Evolutionary conservation across 1,284 basidiomycete species (phyloP).

Genomic region (Entoloma clypeatum): DNA sequence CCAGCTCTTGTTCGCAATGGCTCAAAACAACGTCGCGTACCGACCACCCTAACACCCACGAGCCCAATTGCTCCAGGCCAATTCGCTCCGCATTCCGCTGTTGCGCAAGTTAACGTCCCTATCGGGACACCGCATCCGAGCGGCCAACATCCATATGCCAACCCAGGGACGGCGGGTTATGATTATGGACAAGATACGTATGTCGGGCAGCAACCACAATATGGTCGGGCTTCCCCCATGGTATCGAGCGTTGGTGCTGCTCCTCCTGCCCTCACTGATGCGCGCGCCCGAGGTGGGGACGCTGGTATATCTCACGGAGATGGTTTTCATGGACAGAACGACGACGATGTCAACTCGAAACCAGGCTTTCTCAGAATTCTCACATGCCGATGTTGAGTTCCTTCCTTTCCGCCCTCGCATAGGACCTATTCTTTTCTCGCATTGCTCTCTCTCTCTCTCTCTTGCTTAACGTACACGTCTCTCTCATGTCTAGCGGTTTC

Average conservation of each 20-base stretch:
- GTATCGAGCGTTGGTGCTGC: conserved; percentile 60
- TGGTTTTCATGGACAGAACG: conserved; percentile 55
- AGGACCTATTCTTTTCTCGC: conserved; percentile 20
- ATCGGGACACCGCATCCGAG: conserved; percentile 49
- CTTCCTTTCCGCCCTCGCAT: conserved; percentile 15
- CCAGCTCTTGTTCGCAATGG: conserved; percentile 72
- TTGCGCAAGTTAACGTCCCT: conserved; percentile 70
- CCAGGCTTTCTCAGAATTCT: conserved; percentile 61
- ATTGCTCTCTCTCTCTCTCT: conserved; percentile 20
- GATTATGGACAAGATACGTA: conserved; percentile 51
- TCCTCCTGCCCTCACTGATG: conserved; percentile 66
- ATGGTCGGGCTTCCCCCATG: conserved; percentile 74
- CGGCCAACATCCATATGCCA: conserved; percentile 65
- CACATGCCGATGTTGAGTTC: conserved; percentile 69
- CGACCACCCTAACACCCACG: conserved; percentile 51
- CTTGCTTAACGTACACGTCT: conserved; percentile 17
- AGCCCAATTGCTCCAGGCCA: conserved; percentile 44
- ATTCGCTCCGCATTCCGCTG: conserved; percentile 62
- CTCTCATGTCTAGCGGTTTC: conserved; percentile 19
- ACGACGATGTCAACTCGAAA: conserved; percentile 52
- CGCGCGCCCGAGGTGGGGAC: conserved; percentile 65
- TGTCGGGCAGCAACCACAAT: conserved; percentile 46
- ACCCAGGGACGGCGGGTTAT: conserved; percentile 46
- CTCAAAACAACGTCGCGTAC: conserved; percentile 62
- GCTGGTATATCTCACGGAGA: conserved; percentile 59